These are phyloP conservation scores for Sporothrix mexicana DNA, from an alignment of 2,329 filamentous ascomycete genomes.

Conservation along the genomic window DNA sequence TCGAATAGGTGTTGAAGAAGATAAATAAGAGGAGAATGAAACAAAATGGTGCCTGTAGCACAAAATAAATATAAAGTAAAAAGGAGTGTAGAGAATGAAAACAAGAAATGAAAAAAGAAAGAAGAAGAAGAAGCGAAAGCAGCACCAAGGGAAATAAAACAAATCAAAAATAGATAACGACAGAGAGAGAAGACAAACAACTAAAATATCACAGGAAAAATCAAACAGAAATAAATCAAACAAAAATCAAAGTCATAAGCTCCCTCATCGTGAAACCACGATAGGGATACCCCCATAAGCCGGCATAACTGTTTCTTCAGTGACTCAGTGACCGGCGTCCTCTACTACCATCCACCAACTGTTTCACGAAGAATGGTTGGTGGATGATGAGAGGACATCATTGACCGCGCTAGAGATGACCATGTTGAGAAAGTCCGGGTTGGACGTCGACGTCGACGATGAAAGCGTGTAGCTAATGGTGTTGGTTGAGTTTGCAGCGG, in stretches of 20 bases:
- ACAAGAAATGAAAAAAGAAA: neutral
- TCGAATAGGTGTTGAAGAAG: neutral
- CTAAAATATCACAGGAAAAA: neutral
- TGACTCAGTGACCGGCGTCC: neutral
- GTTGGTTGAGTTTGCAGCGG: slow-evolving; percentile 24
- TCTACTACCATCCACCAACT: neutral
- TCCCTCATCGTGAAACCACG: neutral
- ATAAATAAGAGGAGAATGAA: neutral
- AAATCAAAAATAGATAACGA: neutral
- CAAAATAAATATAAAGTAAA: neutral
- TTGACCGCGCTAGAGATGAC: slow-evolving; percentile 37
- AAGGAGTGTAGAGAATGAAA: neutral
- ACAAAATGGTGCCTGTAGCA: no score
- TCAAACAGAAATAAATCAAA: neutral
- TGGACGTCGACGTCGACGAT: slow-evolving; percentile 31
- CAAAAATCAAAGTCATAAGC: neutral
- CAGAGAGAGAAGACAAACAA: slow-evolving; percentile 1
- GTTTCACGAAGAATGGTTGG: neutral
- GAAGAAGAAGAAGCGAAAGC: neutral
- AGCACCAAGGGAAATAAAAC: neutral
- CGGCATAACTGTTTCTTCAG: neutral
- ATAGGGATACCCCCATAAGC: neutral
- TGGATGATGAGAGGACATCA: slow-evolving; percentile 31
- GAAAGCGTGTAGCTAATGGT: slow-evolving; percentile 14
- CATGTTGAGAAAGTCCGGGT: slow-evolving; percentile 34